Evolutionary conservation across 2,329 filamentous ascomycete species (phyloP), one percentile per base, ranked within the genome.

Genomic region (Drechslerella coelobrocha): DNA sequence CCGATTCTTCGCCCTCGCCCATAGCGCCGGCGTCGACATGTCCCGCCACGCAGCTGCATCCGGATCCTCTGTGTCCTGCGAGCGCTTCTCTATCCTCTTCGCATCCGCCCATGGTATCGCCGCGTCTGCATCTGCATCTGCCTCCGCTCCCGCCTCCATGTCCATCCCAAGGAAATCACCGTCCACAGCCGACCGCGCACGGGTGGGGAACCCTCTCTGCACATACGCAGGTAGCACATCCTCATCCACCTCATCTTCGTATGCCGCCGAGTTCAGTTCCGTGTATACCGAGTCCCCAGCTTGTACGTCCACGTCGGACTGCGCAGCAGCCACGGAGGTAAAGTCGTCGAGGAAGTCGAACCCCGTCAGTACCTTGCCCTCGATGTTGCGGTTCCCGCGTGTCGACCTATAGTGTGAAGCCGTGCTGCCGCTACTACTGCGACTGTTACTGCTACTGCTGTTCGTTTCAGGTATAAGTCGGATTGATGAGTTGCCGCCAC

Each of bases 21-120:
- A 69, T 21, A 69, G 9, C 1, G 39, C 51, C 1, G 65, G 57
- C 2, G 65, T 69, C 0, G 65, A 57, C 57, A 51, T 53, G 31
- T 69, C 65, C 34, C 54, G 55, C 52, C 57, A 69, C 1, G 65
- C 65, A 47, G 61, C 61, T 8, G 27, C 51, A n/a, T 45, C 52
- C 9, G 65, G 65, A 9, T 62, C 37, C 21, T 69, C 56, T 1
- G 52, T 34, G 0, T 45, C 57, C 17, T 29, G 10, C 6, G 62
- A 19, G 27, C 61, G 61, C 39, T 69, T 51, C 4, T 55, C 27
- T 12, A 69, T 61, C 0, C 4, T 10, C 1, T 24, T 27, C 14
- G 57, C 26, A 31, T 69, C 45, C 23, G 57, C 52, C 65, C 65
- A 69, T 10, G 65, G 57, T 9, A 69, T 43, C 21, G 39, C 48